Evolutionary conservation across 345 rosid species (phyloP).

Genomic region (Adansonia digitata): DNA sequence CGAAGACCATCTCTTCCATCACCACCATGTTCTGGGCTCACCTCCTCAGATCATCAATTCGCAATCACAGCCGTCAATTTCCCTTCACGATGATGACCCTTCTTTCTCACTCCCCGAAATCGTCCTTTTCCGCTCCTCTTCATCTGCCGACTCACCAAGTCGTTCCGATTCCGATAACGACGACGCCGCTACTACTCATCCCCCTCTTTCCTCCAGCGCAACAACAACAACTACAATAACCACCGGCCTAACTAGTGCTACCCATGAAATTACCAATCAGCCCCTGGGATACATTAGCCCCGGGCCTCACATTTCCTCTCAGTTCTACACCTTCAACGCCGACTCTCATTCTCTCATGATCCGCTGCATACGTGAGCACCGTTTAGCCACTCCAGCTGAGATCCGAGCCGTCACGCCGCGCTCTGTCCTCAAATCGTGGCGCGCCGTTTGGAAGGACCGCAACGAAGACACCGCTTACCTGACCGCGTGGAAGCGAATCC

Average conservation of each 20-base stretch:
- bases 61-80: conserved; percentile 50
- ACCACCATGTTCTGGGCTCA: conserved; percentile 46
- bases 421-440: conserved; percentile 86
- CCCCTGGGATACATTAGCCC: conserved; percentile 50
- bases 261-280: conserved; percentile 26
- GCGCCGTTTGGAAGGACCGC: conserved; percentile 95
- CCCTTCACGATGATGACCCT: conserved; percentile 36
- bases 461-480: conserved; percentile 97
- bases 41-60: conserved; percentile 30
- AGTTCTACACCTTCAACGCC: conserved; percentile 95
- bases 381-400: conserved; percentile 84
- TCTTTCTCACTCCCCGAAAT: conserved; percentile 60
- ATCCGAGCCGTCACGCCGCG: conserved; percentile 85
- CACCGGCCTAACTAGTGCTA: conserved; percentile 15
- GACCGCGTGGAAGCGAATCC: conserved; percentile 97
- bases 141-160: conserved; percentile 54
- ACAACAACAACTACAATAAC: not conserved
- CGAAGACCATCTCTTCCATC: conserved; percentile 50
- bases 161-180: conserved; percentile 54
- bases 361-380: conserved; percentile 80
- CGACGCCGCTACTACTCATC: conserved; percentile 30
- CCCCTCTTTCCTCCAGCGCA: not conserved
- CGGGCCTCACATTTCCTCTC: conserved; percentile 82
- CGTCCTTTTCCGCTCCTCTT: conserved; percentile 71
- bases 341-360: conserved; percentile 94